Base-by-base conservation (phyloP, 306 rosid genomes). In the Vigna reflexopilosa region DNA sequence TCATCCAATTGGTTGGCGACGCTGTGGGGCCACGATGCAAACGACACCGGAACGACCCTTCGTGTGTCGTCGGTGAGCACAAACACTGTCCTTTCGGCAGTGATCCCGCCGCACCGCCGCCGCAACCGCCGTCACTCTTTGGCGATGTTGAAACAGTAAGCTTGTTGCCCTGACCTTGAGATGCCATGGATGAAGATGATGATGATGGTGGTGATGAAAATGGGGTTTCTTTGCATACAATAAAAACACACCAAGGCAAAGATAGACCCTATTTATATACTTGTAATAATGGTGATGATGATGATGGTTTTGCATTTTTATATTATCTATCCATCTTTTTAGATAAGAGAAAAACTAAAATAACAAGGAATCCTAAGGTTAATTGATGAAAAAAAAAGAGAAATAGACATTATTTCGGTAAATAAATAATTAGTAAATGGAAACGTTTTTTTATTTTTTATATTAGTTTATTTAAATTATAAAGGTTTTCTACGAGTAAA, bases 11-110 rank as follows among this genome's bases (percentile, higher is more conserved):
- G 17, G 77, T 22, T 1, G 91, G 63, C 2, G 76, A 0, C 0
- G 91, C 59, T 0, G 89, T 38, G 0, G 90, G 50, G 2, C 12
- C 52, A 14, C 88, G 95, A 73, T 95, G 98, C 71, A 95, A 73
- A 74, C 97, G 89, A 76, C 98, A 95, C 62, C 98, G 74, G 86
- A 95, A 95, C 1, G 98, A 95, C 6, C 98, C 98, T 71, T 81
- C 82, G 40, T 95, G 98, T 45, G 90, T 83, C 48, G 98, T 95
- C 48, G 98, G 98, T 1, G 98, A 92, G 85, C 98, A 95, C 6
- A 95, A 50, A 73, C 98, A 95, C 28, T 84, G 94, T 5, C 92
- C 95, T 72, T 88, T 90, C 0, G 86, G 82, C 11, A 90, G 45
- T n/a, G 84, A 34, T 3, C 59, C 58, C 2, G 65, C 70, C 26